Base-by-base conservation (phyloP, 148 eudicot genomes). In the Persicaria maculosa region DNA sequence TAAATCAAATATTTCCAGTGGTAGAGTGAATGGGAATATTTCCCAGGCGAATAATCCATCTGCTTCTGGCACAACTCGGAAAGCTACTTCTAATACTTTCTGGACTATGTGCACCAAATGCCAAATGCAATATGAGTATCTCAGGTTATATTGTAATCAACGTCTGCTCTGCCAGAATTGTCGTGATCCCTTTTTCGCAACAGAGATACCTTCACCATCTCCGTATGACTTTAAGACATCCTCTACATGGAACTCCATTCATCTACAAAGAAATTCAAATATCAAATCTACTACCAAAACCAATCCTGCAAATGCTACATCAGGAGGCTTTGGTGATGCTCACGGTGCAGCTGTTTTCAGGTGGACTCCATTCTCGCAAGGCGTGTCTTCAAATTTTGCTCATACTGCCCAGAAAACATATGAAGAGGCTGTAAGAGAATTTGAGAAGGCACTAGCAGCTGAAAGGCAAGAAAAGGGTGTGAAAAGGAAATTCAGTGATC, bases 61-160 rank as follows among this genome's bases (percentile, higher is more conserved):
- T 64, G 47, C 17, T 68, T 77, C 85, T 65, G 73, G 77, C 43
- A 65, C 82, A 61, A 54, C 87, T 62, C 80, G 71, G 59, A 81
- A 86, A 77, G 74, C 64, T 72, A 83, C 85, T 31, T 71, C 62
- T 25, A 48, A 40, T 47, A 87, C 96, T 44, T 93, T 93, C 52
- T 93, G 98, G 98, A 93, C 98, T 2, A 83, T 84, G 14, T 93
- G 98, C 77, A 86, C 87, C 78, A 77, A 78, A 67, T 93, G 98
- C 81, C 86, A 82, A 79, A 85, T 89, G 90, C 93, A 88, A 55
- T 93, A 86, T 36, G 98, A 93, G 72, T 93, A 93, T 85, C 87
- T 86, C 46, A 86, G 89, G 77, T 68, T 77, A 72, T 91, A 88
- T 89, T 82, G 88, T 31, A 88, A 91, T 74, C 88, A 86, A 72